phyloP scores from a whole-genome alignment of 1,284 basidiomycete species.

The Puccinia horiana region DNA sequence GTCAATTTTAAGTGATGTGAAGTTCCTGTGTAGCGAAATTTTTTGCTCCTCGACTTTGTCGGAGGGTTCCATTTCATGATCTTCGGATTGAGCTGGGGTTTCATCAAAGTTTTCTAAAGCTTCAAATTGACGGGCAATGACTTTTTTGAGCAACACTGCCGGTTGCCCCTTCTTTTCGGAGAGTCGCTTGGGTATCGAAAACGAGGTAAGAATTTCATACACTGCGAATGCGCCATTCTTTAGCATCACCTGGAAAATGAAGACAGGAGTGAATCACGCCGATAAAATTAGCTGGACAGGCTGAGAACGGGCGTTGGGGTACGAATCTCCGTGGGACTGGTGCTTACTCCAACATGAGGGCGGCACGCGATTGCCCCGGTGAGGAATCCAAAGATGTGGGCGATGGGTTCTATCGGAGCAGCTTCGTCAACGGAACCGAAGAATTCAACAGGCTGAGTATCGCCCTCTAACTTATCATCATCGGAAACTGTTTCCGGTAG shows the following conservation, averaged over 20 bases:
- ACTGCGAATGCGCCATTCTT: constrained; percentile 37
- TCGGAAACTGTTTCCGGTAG: constrained; percentile 36
- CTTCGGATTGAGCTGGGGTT: neutral
- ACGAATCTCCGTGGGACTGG: neutral
- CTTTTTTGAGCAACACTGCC: constrained; percentile 40
- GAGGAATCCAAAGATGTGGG: constrained; percentile 28
- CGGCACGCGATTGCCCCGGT: constrained; percentile 29
- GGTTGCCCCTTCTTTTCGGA: constrained; percentile 16
- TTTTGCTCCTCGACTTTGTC: neutral
- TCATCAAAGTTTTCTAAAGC: constrained; percentile 14
- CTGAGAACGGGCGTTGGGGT: neutral
- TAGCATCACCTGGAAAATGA: constrained; percentile 27
- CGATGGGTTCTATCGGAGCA: neutral
- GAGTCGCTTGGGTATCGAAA: neutral
- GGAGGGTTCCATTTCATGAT: neutral
- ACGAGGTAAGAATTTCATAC: constrained; percentile 33
- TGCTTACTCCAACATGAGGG: constrained; percentile 46
- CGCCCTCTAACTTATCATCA: constrained; percentile 31
- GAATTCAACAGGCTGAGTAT: constrained; percentile 28
- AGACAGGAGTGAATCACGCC: neutral
- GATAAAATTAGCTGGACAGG: neutral
- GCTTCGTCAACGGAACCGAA: constrained; percentile 26
- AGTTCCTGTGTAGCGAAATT: neutral
- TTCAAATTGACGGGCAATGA: constrained; percentile 33
- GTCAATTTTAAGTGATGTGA: constrained; percentile 3